A percentile compares a stretch with the other conserved stretches of the same genome.
Conservation (phyloP, 202 grass and related monocot genomes). For the Dendrocalamus latiflorus region DNA sequence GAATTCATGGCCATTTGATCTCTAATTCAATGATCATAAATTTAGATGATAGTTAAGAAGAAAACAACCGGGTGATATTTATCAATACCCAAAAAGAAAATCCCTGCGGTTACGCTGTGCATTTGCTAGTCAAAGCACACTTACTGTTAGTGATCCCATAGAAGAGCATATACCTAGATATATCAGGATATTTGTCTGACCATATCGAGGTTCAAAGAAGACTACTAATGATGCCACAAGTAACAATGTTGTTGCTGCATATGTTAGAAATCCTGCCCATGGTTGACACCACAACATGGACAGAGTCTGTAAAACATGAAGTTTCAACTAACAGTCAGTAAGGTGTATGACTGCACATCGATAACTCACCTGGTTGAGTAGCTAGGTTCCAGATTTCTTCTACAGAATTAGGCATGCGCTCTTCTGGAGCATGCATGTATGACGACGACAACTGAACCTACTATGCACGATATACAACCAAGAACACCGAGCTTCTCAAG, state of each 20-base stretch:
- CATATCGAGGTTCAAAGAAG: slow-evolving; percentile 84
- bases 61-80: too few species aligned
- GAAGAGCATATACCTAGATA: slow-evolving; percentile 93
- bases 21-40: too few species aligned
- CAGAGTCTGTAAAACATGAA: background rate
- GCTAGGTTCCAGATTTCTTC: slow-evolving; percentile 91
- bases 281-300: slow-evolving; percentile 18
- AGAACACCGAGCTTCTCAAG: slow-evolving; percentile 74
- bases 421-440: slow-evolving; percentile 92
- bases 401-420: slow-evolving; percentile 69
- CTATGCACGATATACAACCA: slow-evolving; percentile 87
- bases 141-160: slow-evolving; percentile 94
- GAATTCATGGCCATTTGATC: too few species aligned
- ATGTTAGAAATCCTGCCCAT: slow-evolving; percentile 69
- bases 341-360: background rate
- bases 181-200: slow-evolving; percentile 87
- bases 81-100: too few species aligned
- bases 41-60: too few species aligned
- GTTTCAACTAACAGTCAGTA: background rate
- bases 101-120: slow-evolving; percentile 1
- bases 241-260: slow-evolving; percentile 50
- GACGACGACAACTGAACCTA: slow-evolving; percentile 88
- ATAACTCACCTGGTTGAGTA: slow-evolving; percentile 64
- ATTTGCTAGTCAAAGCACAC: slow-evolving; percentile 4
- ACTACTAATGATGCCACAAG: slow-evolving; percentile 51